Percentiles rank a stretch among this genome's conserved stretches.
Evolutionary conservation across 768 basidiomycete species (phyloP).

Genomic region (Calocybe cyanea): DNA sequence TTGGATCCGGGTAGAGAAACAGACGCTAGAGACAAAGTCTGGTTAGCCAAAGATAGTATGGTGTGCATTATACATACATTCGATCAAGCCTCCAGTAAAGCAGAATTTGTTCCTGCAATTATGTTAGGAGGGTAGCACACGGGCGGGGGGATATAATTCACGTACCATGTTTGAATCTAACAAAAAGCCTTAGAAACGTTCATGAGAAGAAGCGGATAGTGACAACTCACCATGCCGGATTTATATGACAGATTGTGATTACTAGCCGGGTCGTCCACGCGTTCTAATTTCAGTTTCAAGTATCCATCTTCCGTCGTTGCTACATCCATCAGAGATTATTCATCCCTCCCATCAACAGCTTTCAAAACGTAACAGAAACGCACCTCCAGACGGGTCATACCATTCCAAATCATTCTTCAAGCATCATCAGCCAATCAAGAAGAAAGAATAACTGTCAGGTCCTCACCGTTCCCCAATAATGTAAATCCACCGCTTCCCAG

Average conservation of each 20-base stretch:
- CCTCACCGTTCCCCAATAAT: slow-evolving; percentile 64
- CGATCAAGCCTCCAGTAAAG: slow-evolving; percentile 76
- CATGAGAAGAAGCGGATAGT: not conserved
- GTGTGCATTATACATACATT: slow-evolving; percentile 23
- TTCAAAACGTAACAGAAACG: not conserved
- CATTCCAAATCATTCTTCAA: slow-evolving; percentile 74
- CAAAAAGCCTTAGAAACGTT: too few species aligned
- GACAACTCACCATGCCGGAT: slow-evolving; percentile 42
- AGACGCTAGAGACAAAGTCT: slow-evolving; percentile 18
- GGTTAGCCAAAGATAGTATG: not conserved
- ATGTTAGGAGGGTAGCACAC: not conserved
- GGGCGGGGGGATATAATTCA: not conserved
- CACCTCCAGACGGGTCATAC: slow-evolving; percentile 62
- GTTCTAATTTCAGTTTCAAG: slow-evolving; percentile 64
- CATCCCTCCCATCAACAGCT: not conserved
- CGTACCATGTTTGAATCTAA: slow-evolving; percentile 33
- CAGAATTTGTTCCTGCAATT: slow-evolving; percentile 55
- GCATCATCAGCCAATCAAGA: too few species aligned
- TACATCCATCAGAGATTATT: not conserved
- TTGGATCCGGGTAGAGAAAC: slow-evolving; percentile 30
- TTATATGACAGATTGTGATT: slow-evolving; percentile 72
- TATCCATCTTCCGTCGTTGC: slow-evolving; percentile 69
- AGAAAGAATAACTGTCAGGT: slow-evolving; percentile 12
- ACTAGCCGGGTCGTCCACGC: slow-evolving; percentile 33
- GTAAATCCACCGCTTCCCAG: slow-evolving; percentile 56